A percentile compares a stretch with the other conserved stretches of the same genome.
Conservation (phyloP, 2,329 filamentous ascomycete species). For the Ceratocystis ficicola region DNA sequence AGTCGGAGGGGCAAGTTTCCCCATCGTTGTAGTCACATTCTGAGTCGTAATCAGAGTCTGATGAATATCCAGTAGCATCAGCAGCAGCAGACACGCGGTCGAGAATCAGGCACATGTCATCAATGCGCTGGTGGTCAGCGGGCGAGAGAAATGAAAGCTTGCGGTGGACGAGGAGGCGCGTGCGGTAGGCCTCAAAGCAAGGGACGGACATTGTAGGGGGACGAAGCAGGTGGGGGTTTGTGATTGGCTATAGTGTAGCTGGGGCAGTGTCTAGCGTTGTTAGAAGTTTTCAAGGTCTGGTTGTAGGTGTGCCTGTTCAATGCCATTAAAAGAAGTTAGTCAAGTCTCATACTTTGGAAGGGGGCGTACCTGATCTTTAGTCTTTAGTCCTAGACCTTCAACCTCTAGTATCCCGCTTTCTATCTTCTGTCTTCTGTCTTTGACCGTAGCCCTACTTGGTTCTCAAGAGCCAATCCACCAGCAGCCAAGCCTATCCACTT, state of each 20-base stretch:
- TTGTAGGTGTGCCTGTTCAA: too few relatives aligned
- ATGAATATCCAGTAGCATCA: neutral
- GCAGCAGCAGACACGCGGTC: neutral
- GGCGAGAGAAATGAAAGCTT: constrained; percentile 12
- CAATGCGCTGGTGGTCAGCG: constrained; percentile 10
- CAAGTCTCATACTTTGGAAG: neutral
- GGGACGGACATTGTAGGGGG: neutral
- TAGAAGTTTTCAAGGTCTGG: too few relatives aligned
- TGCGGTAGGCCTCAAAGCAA: constrained; percentile 14
- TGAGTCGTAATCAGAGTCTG: neutral
- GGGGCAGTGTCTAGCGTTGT: neutral
- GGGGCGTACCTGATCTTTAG: neutral
- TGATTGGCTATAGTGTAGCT: neutral
- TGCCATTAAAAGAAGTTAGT: neutral
- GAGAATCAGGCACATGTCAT: constrained; percentile 16
- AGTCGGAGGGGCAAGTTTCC: neutral
- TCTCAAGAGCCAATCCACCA: too few relatives aligned
- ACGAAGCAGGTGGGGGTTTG: too few relatives aligned
- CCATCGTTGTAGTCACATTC: neutral
- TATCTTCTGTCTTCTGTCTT: too few relatives aligned
- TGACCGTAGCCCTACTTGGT: too few relatives aligned
- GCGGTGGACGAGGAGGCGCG: constrained; percentile 4
- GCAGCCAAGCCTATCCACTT: too few relatives aligned
- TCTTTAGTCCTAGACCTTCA: neutral
- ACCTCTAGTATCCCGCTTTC: too few relatives aligned